Conservation (phyloP, 345 rosid species). For the Erodium maritimum region DNA sequence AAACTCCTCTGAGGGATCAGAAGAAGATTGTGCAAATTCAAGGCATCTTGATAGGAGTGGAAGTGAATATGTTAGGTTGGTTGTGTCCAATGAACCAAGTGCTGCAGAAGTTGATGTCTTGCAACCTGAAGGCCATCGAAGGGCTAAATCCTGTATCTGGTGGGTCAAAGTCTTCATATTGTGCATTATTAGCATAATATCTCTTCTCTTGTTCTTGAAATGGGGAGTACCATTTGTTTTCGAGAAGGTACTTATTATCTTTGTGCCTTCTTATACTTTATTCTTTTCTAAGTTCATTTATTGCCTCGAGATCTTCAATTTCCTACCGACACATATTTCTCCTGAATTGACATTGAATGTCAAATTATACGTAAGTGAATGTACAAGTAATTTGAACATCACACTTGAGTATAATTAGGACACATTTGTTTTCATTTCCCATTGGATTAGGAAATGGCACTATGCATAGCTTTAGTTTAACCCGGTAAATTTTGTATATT, state of each 20-base stretch:
- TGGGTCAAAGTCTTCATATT: slow-evolving; percentile 49
- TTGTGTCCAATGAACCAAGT: slow-evolving; percentile 32
- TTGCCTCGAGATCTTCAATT: background rate
- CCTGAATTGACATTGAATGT: too few relatives aligned
- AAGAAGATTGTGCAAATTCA: too few relatives aligned
- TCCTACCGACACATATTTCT: background rate
- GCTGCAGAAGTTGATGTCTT: slow-evolving; percentile 20
- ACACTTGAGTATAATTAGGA: background rate
- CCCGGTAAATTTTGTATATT: background rate
- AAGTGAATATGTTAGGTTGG: slow-evolving; percentile 63
- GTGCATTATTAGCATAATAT: slow-evolving; percentile 15
- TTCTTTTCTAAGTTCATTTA: background rate
- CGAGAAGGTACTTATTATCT: slow-evolving; percentile 34
- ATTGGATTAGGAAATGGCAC: background rate
- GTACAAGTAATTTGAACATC: too few relatives aligned
- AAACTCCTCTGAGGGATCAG: too few relatives aligned
- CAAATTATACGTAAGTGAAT: too few relatives aligned
- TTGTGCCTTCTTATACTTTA: background rate
- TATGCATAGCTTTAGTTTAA: background rate
- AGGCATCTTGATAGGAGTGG: background rate
- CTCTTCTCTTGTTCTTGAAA: slow-evolving; percentile 38
- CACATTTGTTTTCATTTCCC: background rate
- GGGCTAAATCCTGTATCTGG: slow-evolving; percentile 26
- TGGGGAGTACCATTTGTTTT: slow-evolving; percentile 86
- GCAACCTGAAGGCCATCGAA: slow-evolving; percentile 19